Evolutionary conservation across 305 asterid species (phyloP).

Genomic region (Andrographis paniculata): DNA sequence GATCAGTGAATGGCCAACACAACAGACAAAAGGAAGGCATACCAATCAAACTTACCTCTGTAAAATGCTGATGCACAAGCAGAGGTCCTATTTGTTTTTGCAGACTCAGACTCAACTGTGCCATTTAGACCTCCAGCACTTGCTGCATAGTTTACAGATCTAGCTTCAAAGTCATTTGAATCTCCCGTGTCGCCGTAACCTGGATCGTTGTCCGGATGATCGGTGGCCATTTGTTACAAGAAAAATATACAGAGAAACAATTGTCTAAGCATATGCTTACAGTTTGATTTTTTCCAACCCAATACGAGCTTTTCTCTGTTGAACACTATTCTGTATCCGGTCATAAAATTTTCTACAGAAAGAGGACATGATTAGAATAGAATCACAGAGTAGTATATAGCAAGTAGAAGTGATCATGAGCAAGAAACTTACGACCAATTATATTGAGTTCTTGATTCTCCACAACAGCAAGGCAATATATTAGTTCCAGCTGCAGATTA

Average conservation of each 20-base stretch:
- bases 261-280: constrained; percentile 31
- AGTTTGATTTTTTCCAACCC: constrained; percentile 68
- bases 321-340: constrained; percentile 72
- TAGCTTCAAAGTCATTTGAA: constrained; percentile 22
- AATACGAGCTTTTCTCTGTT: constrained; percentile 76
- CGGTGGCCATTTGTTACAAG: too few relatives aligned
- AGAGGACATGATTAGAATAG: background rate
- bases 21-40: too few relatives aligned
- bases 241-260: background rate
- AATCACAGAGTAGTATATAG: too few relatives aligned
- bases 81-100: too few relatives aligned
- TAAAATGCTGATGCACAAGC: too few relatives aligned
- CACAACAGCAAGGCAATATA: constrained; percentile 73
- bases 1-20: too few relatives aligned
- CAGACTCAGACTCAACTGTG: too few relatives aligned
- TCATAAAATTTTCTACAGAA: constrained; percentile 72
- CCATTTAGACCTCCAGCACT: background rate
- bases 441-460: constrained; percentile 68
- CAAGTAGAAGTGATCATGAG: too few relatives aligned
- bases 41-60: too few relatives aligned
- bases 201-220: too few relatives aligned
- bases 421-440: constrained; percentile 88
- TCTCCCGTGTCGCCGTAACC: constrained; percentile 56
- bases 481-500: constrained; percentile 47
- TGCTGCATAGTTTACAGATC: constrained; percentile 28